Evolutionary conservation across 164 flowering plant species (phyloP).

Genomic region (Protea cynaroides): DNA sequence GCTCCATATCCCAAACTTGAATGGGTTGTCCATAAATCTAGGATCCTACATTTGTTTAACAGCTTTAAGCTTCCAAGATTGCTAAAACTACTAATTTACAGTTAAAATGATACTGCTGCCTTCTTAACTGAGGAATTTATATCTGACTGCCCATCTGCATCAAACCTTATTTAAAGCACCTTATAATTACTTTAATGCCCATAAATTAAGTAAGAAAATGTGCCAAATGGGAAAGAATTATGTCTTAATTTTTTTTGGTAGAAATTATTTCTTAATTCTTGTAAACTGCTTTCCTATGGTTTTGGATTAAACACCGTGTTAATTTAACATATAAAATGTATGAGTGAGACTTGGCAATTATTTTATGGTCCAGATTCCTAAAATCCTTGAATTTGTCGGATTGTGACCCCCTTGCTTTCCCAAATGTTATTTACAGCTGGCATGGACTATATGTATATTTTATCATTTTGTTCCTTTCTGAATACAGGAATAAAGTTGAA

Average conservation of each 20-base stretch:
- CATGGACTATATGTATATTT: not conserved
- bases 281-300: not conserved
- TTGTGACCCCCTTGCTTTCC: not conserved
- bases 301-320: not conserved
- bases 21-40: no score
- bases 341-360: not conserved
- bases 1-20: no score
- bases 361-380: not conserved
- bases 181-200: not conserved
- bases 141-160: not conserved
- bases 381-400: not conserved
- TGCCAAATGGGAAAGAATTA: not conserved
- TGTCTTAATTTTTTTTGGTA: no score
- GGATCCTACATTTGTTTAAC: no score
- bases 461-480: constrained; percentile 3
- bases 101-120: not conserved
- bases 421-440: constrained; percentile 7
- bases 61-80: no score
- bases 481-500: not conserved
- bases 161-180: not conserved
- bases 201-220: not conserved
- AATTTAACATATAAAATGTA: not conserved
- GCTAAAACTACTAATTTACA: not conserved
- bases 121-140: not conserved
- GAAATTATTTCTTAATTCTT: not conserved